Conservation (phyloP, 139 green algal genomes). For the Marvania coccoides region DNA sequence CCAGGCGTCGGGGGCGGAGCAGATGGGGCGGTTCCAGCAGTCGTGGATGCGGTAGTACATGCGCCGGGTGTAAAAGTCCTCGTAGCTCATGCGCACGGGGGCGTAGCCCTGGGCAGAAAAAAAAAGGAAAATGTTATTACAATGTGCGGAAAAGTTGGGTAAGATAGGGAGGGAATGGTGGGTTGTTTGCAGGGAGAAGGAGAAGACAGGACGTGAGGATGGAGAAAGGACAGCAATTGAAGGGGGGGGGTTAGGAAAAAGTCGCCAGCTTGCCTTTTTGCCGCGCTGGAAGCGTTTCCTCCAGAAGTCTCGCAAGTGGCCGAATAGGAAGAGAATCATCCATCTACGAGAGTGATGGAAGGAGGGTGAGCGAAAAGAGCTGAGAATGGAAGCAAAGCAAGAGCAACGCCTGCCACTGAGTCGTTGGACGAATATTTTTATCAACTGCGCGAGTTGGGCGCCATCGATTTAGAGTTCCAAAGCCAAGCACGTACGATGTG, state of each 20-base stretch:
- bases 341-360: too few species aligned
- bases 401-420: neutral
- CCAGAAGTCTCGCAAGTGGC: slow-evolving; percentile 74
- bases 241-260: too few species aligned
- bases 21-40: slow-evolving; percentile 92
- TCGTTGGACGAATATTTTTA: neutral
- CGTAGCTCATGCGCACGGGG: slow-evolving; percentile 68
- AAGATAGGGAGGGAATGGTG: too few species aligned
- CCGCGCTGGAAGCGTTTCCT: slow-evolving; percentile 17
- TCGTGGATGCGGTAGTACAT: slow-evolving; percentile 91
- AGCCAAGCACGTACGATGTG: neutral
- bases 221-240: too few species aligned
- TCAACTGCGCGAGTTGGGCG: neutral
- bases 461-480: too few species aligned
- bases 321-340: slow-evolving; percentile 64
- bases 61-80: slow-evolving; percentile 91
- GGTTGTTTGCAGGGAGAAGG: too few species aligned
- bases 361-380: too few species aligned
- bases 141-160: too few species aligned
- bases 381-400: too few species aligned
- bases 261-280: neutral
- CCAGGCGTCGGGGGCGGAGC: slow-evolving; percentile 76
- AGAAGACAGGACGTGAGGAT: too few species aligned
- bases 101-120: slow-evolving; percentile 71
- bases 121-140: too few species aligned